Conservation (phyloP, 2,329 filamentous ascomycete species). For the Ophiostoma ulmi region DNA sequence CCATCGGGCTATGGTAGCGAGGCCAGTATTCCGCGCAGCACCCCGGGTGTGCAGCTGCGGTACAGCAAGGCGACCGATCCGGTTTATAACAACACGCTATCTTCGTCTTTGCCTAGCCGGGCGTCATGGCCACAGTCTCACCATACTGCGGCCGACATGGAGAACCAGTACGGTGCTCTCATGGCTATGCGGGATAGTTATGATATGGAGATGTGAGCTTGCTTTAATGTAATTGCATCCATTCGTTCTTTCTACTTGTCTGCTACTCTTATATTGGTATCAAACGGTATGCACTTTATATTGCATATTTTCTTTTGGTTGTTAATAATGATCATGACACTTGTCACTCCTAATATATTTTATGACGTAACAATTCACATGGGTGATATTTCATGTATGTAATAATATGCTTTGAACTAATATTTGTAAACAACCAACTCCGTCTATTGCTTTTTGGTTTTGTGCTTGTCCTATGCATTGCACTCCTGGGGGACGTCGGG, state of each 20-base stretch:
- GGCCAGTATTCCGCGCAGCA: conserved; percentile 18
- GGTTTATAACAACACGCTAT: conserved; percentile 50
- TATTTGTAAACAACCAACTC: conserved; percentile 6
- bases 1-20: conserved; percentile 12
- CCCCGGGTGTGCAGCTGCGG: conserved; percentile 25
- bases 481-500: neutral
- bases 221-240: neutral
- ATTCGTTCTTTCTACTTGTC: neutral
- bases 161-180: conserved; percentile 62
- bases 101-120: conserved; percentile 23
- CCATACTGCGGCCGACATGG: conserved; percentile 60
- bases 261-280: neutral
- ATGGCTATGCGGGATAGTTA: conserved; percentile 29
- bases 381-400: neutral
- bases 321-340: neutral
- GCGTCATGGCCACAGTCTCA: conserved; percentile 45
- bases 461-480: neutral
- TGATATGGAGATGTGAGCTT: conserved; percentile 26
- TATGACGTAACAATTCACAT: neutral
- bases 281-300: neutral
- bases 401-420: neutral
- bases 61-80: conserved; percentile 62
- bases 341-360: neutral
- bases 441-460: conserved; percentile 4
- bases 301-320: neutral